A percentile compares a stretch with the other conserved stretches of the same genome.
These are phyloP conservation scores for Choricystis sp. DNA, from an alignment of 139 green algal genomes.

Conservation along the genomic window DNA sequence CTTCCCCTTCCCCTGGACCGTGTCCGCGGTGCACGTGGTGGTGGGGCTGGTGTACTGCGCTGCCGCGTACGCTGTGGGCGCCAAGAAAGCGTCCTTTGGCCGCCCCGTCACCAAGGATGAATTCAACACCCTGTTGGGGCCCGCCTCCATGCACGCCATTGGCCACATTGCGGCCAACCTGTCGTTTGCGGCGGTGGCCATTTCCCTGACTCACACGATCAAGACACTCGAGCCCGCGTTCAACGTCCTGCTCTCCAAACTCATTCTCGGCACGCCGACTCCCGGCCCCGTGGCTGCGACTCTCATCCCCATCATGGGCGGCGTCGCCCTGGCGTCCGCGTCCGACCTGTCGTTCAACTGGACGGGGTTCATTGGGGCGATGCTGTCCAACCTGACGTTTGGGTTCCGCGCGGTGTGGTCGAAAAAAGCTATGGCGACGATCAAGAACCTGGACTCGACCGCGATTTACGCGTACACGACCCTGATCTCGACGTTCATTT, in stretches of 20 bases:
- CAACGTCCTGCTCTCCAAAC: constrained; percentile 64
- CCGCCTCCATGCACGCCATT: constrained; percentile 88
- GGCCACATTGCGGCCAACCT: constrained; percentile 95
- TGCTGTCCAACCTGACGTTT: constrained; percentile 89
- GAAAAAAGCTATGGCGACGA: constrained; percentile 75
- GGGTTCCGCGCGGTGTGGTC: constrained; percentile 78
- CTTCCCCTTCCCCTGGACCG: constrained; percentile 94
- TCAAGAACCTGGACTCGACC: constrained; percentile 67
- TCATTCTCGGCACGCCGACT: constrained; percentile 69
- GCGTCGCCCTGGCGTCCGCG: constrained; percentile 69
- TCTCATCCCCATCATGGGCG: constrained; percentile 89
- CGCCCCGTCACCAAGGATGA: constrained; percentile 66
- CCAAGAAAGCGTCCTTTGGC: constrained; percentile 79
- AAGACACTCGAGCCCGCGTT: constrained; percentile 97
- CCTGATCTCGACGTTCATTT: constrained; percentile 86
- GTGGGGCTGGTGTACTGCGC: constrained; percentile 76
- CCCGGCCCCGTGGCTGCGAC: constrained; percentile 68
- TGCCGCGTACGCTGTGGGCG: constrained; percentile 53
- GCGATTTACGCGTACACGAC: constrained; percentile 96
- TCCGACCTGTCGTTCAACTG: constrained; percentile 95
- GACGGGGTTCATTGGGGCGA: constrained; percentile 81
- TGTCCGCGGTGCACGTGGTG: constrained; percentile 79
- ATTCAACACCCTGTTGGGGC: constrained; percentile 65
- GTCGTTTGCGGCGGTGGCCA: constrained; percentile 93
- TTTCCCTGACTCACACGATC: constrained; percentile 96